Conservation (phyloP, 495 filamentous ascomycete genomes). For the Pseudomonodictys pantanalensis region DNA sequence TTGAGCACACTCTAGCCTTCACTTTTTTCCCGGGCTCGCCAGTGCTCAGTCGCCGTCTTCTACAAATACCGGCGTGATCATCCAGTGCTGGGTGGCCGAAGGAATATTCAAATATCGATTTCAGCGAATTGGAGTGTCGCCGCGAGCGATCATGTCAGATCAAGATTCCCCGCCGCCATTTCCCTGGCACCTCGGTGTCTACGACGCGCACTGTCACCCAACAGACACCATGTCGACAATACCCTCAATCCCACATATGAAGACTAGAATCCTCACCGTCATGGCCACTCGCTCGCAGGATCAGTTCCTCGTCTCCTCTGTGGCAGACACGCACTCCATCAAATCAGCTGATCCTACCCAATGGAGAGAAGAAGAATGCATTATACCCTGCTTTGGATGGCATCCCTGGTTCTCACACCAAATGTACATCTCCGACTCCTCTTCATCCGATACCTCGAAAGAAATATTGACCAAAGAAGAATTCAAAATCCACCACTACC, state of each 20-base stretch:
- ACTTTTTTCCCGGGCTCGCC: too few species aligned
- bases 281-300: conserved; percentile 90
- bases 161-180: conserved; percentile 44
- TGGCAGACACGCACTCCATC: conserved; percentile 53
- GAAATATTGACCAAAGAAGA: conserved; percentile 41
- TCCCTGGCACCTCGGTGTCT: conserved; percentile 83
- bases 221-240: conserved; percentile 86
- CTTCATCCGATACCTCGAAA: conserved; percentile 32
- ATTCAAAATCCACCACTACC: conserved; percentile 69
- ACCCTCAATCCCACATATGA: conserved; percentile 68
- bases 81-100: too few species aligned
- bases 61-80: too few species aligned
- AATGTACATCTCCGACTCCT: conserved; percentile 47
- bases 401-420: conserved; percentile 98
- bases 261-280: conserved; percentile 69
- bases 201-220: conserved; percentile 96
- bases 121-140: background rate
- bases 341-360: conserved; percentile 11
- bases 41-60: too few species aligned
- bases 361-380: conserved; percentile 32
- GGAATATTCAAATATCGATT: too few species aligned
- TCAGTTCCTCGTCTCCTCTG: conserved; percentile 74
- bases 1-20: too few species aligned
- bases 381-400: conserved; percentile 93
- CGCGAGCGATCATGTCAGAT: background rate